Evolutionary conservation across 352 stramenopile genomes (phyloP).

Genomic region (Phytophthora boehmeriae): DNA sequence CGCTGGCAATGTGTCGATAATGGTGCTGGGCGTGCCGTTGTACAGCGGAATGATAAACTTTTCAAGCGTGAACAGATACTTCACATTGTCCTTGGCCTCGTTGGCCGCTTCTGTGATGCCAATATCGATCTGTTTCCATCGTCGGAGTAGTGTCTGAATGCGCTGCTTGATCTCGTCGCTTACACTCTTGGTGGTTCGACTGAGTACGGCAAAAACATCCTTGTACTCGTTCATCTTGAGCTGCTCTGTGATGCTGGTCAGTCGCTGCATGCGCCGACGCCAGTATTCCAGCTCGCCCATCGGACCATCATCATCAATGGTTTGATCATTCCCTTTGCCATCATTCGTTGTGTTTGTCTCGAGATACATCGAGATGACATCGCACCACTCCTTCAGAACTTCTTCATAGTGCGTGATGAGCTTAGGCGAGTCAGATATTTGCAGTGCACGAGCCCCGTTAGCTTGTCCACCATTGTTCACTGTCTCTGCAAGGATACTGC

Average conservation of each 20-base stretch:
- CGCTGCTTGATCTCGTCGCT: constrained; percentile 92
- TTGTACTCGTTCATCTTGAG: constrained; percentile 97
- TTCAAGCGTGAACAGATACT: constrained; percentile 98
- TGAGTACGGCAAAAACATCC: constrained; percentile 94
- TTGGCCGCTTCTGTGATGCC: constrained; percentile 98
- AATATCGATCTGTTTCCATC: constrained; percentile 99
- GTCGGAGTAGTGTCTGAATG: constrained; percentile 91
- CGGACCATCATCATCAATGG: constrained; percentile 90
- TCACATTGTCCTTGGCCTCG: constrained; percentile 99
- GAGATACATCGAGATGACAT: constrained; percentile 95
- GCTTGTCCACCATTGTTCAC: constrained; percentile 45
- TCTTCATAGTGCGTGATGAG: constrained; percentile 95
- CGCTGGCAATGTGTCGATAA: constrained; percentile 97
- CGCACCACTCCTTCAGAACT: constrained; percentile 97
- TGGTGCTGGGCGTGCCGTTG: constrained; percentile 94
- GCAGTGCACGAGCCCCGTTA: constrained; percentile 61
- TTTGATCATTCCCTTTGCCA: constrained; percentile 66
- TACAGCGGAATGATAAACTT: constrained; percentile 94
- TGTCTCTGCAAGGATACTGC: constrained; percentile 71
- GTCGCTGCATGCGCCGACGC: constrained; percentile 95
- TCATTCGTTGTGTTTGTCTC: constrained; percentile 85
- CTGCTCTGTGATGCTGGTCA: constrained; percentile 99
- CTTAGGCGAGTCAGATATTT: constrained; percentile 86
- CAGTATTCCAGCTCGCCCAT: constrained; percentile 98
- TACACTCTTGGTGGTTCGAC: constrained; percentile 81